These are phyloP conservation scores for Calonectria leucothoes DNA, from an alignment of 2,329 filamentous ascomycete species.

Conservation along the genomic window DNA sequence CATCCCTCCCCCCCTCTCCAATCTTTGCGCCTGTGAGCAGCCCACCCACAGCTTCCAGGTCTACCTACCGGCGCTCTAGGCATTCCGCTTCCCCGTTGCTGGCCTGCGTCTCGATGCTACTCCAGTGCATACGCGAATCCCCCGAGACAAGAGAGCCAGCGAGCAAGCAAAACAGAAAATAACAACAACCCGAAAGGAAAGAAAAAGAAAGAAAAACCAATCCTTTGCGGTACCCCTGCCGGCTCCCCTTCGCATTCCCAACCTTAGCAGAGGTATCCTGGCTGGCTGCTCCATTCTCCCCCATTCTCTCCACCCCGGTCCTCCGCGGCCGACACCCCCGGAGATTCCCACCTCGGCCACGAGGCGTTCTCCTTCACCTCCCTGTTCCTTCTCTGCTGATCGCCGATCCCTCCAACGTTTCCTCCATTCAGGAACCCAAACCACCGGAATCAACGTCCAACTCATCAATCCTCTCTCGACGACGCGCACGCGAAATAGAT, in stretches of 20 bases:
- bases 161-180: neutral
- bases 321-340: slow-evolving; percentile 12
- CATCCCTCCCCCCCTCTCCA: neutral
- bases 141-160: neutral
- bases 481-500: neutral
- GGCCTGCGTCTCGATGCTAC: neutral
- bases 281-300: neutral
- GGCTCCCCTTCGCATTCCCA: neutral
- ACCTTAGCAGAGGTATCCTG: neutral
- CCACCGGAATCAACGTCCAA: neutral
- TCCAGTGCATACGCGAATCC: neutral
- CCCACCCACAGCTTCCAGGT: neutral
- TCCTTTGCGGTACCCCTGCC: neutral
- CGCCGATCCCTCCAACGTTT: slow-evolving; percentile 16
- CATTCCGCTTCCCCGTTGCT: neutral
- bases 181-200: neutral
- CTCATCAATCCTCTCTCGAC: neutral
- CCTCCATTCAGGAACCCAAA: slow-evolving; percentile 9
- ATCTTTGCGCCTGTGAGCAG: neutral
- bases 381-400: slow-evolving; percentile 23
- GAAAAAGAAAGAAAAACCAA: neutral
- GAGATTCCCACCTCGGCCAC: slow-evolving; percentile 15
- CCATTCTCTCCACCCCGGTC: slow-evolving; percentile 3
- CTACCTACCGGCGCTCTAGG: neutral
- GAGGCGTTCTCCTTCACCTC: slow-evolving; percentile 16